Evolutionary conservation across 345 rosid species (phyloP).

Genomic region (Chamaenerion angustifolium): DNA sequence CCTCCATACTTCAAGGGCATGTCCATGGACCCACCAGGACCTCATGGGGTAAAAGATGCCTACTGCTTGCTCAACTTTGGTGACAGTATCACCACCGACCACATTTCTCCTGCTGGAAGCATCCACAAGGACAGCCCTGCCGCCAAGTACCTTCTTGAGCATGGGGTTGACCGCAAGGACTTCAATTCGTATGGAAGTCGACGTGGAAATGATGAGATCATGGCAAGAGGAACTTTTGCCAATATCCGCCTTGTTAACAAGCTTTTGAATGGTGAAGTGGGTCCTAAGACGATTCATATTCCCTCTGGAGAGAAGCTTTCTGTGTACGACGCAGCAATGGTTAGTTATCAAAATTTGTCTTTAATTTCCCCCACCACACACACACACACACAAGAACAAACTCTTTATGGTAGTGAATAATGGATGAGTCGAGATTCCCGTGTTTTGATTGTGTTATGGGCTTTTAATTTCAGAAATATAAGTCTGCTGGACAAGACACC

Average conservation of each 20-base stretch:
- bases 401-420: too few species aligned
- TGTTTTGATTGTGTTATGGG: too few species aligned
- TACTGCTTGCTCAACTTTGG: constrained; percentile 89
- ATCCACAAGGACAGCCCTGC: constrained; percentile 96
- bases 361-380: too few species aligned
- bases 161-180: constrained; percentile 67
- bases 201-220: constrained; percentile 88
- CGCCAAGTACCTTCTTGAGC: constrained; percentile 67
- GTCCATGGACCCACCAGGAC: constrained; percentile 87
- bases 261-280: constrained; percentile 90
- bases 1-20: constrained; percentile 94
- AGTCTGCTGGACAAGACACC: constrained; percentile 57
- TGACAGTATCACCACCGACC: constrained; percentile 97
- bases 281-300: constrained; percentile 82
- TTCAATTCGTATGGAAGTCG: constrained; percentile 99
- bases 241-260: constrained; percentile 92
- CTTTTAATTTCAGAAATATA: constrained; percentile 54
- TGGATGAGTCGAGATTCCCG: too few species aligned
- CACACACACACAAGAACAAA: too few species aligned
- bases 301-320: constrained; percentile 92
- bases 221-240: constrained; percentile 99
- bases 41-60: constrained; percentile 84
- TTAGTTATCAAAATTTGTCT: too few species aligned
- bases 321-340: constrained; percentile 87
- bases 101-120: constrained; percentile 97